Conservation (phyloP, 2,329 filamentous ascomycete species). For the Aureobasidium musti region DNA sequence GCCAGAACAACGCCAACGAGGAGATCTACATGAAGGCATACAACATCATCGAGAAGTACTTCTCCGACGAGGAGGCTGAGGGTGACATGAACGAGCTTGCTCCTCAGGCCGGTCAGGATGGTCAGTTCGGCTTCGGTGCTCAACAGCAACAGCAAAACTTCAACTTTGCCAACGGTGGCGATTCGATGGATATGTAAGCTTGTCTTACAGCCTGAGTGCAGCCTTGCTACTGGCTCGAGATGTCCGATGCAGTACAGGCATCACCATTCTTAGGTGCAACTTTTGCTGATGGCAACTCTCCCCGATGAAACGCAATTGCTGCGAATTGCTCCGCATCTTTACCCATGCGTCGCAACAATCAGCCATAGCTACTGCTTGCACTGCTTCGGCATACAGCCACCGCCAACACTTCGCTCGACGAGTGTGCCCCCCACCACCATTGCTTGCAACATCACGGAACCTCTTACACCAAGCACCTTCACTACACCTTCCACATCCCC, state of each 20-base stretch:
- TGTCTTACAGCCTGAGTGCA: background rate
- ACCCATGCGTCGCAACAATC: background rate
- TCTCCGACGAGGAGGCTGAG: slow-evolving; percentile 93
- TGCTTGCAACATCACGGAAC: background rate
- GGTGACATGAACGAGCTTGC: slow-evolving; percentile 80
- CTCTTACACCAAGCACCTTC: slow-evolving; percentile 10
- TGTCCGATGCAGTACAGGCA: background rate
- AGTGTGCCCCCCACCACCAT: background rate
- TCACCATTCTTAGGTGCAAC: background rate
- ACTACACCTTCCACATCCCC: background rate
- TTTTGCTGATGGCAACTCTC: background rate
- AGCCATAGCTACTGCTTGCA: background rate
- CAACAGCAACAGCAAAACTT: slow-evolving; percentile 76
- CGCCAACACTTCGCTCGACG: background rate
- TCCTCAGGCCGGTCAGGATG: slow-evolving; percentile 69
- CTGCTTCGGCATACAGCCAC: background rate
- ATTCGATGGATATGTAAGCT: slow-evolving; percentile 67
- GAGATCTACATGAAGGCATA: slow-evolving; percentile 99
- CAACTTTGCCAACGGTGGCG: slow-evolving; percentile 82
- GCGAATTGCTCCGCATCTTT: background rate
- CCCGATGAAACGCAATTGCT: background rate
- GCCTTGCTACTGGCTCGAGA: background rate
- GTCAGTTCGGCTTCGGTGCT: slow-evolving; percentile 77
- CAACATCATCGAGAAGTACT: slow-evolving; percentile 99
- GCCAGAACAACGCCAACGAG: slow-evolving; percentile 99